Evolutionary conservation across 176 grass and related monocot genomes (phyloP), one percentile per base, ranked within the genome.

Genomic region (Raddia distichophylla): DNA sequence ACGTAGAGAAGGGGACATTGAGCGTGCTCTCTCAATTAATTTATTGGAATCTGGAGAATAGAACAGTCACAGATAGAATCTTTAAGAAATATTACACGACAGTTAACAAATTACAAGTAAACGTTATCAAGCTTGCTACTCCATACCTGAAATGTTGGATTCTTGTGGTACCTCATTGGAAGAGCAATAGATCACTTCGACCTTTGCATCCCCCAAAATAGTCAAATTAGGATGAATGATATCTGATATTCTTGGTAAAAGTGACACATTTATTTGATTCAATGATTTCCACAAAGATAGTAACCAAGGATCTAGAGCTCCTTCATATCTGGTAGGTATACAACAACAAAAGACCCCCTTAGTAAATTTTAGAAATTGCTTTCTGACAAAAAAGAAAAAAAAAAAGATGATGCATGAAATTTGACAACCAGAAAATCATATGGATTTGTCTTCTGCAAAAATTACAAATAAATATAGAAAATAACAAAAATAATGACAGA

Each of bases 291-390:
- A 98, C 49, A 98, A 40, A 74, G 88, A 89, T 50, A 86, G 71
- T 84, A 98, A 86, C 95, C 92, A 98, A 63, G 90, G 90, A 60
- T 94, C 95, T 33, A 98, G 63, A 78, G 86, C 78, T 56, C 95
- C 95, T 90, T 98, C 95, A 56, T 98, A 98, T 63, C 95, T 98
- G 83, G 44, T 56, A 65, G 83, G 44, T 56, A 65, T 27, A 51
- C 55, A 91, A 50, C 12, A 78, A 73, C 3, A 49, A 81, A 77
- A 48, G 3, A 78, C 52, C 45, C 18, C 10, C 6, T 57, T 7
- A 3, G 45, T 46, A 45, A 88, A 32, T 18, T 82, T 34, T n/a
- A 53, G 57, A 46, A 71, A 48, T 71, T 71, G 13, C 4, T 85
- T 81, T 22, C 51, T 10, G 27, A 6, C 5, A 60, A 43, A 19